Base-by-base conservation (phyloP, 2,329 filamentous ascomycete genomes). In the Colletotrichum sp. region DNA sequence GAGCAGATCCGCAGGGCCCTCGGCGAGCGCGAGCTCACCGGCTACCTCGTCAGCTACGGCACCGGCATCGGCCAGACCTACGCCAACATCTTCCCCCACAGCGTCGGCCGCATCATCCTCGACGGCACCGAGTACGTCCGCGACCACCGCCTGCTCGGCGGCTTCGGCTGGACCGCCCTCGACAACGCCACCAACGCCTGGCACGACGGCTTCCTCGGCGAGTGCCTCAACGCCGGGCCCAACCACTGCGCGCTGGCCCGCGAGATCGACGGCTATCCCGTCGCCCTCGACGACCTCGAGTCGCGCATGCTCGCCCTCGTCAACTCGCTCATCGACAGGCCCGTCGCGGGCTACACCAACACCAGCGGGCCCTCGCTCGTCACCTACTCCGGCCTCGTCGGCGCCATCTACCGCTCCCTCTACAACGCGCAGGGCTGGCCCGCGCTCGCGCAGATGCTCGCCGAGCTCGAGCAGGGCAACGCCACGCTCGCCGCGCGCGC, bases 61-160 rank as follows among this genome's bases (percentile, higher is more conserved):
- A 90, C 88, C 0, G 87, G 86, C 5, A 89, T 90, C 61, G 89
- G 87, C 0, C 88, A 90, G 79, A 89, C 87, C 0, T 90, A 88
- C 69, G 88, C 87, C 30, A 85, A 84, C 74, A 87, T 90, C 85
- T 90, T 90, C 55, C 88, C 88, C 1, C 78, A 84, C 25, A 85
- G 85, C 59, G 87, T 88, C 0, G 88, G 88, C 0, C 84, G 88
- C 6, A 78, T 90, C 61, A 86, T 90, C 15, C 81, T 90, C 0
- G 88, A 90, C 72, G 88, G 87, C 0, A 88, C 86, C 9, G 86
- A 89, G 76, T 88, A 88, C 70, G 85, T 88, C 5, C 83, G 81
- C 9, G 87, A 89, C 60, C 85, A 89, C 61, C 85, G 88, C 11
- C 74, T 84, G 8, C 81, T 88, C 3, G 88, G 85, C 15, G 87